Evolutionary conservation across 805 yeast genomes (phyloP), one percentile per base, ranked within the genome.

Genomic region (Zygotorulaspora chibaensis): DNA sequence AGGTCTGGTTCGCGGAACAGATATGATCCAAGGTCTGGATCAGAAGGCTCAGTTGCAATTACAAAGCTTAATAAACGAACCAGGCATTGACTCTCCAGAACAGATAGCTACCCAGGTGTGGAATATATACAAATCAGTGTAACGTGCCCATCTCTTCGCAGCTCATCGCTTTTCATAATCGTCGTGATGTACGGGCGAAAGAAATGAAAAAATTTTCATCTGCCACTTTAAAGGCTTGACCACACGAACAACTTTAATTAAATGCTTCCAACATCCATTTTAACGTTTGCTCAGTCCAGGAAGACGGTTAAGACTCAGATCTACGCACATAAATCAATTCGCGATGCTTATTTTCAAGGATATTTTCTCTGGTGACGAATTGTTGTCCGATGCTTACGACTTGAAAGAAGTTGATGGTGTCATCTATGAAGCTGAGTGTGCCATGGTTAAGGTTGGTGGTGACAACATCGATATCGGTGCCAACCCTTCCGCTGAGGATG

Each of bases 401-500:
- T 68, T 80, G 71, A 83, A 76, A 68, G 76, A 74, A 71, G 97
- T 93, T 58, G 96, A 87, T 66, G 87, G 79, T 58, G 98, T 79
- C 65, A 88, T 93, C 71, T 87, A 79, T 80, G 99, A 93, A 80
- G 98, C 96, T 59, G 87, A 93, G 83, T 89, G 97, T 77, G 76
- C 80, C 65, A 83, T 89, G 93, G 81, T 93, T 72, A 83, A 77
- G 65, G 88, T 93, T 65, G 83, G 80, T 71, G 86, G 88, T 69
- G 97, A 81, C 66, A 93, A 93, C 69, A 82, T 93, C 63, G 98
- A 93, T 74, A 93, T 93, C 72, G 99, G 99, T 77, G 99, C 96
- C 67, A 93, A 93, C 84, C 97, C 99, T 68, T 88, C 96, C 65
- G 97, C 98, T 60, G 99, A 93, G 77, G 98, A 77, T 61, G 97